Conservation (phyloP, 2,329 filamentous ascomycete species). For the Penicillium sp. region DNA sequence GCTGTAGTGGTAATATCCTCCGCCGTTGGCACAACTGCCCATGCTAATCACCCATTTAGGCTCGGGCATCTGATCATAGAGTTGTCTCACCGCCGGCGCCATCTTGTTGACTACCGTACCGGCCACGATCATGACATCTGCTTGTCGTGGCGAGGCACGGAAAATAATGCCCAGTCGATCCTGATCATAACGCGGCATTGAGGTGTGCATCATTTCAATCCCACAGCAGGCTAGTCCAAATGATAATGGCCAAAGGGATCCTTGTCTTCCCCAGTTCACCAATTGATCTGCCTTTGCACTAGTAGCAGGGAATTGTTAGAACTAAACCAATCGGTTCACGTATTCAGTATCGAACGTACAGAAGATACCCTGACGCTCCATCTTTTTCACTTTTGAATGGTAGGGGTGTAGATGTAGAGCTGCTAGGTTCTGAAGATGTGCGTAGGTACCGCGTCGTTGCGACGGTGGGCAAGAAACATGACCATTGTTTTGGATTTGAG, state of each 20-base stretch:
- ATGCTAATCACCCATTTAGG: slow-evolving; percentile 84
- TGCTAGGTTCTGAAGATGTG: not conserved
- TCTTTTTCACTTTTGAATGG: not conserved
- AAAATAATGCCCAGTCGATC: slow-evolving; percentile 88
- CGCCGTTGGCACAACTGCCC: slow-evolving; percentile 81
- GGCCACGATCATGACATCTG: slow-evolving; percentile 91
- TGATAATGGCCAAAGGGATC: slow-evolving; percentile 83
- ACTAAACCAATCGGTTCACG: not conserved
- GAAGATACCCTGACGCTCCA: slow-evolving; percentile 5
- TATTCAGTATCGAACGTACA: slow-evolving; percentile 1
- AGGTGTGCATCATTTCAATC: slow-evolving; percentile 90
- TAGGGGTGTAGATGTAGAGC: not conserved
- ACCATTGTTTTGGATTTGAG: not conserved
- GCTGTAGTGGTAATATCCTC: slow-evolving; percentile 84
- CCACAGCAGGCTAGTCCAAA: slow-evolving; percentile 88
- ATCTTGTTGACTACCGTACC: slow-evolving; percentile 96
- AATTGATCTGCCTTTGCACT: slow-evolving; percentile 77
- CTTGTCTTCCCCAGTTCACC: slow-evolving; percentile 79
- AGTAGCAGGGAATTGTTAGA: not conserved
- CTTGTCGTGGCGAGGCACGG: slow-evolving; percentile 80
- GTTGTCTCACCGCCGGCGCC: slow-evolving; percentile 83
- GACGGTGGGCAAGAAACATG: not conserved
- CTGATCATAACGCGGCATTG: slow-evolving; percentile 83
- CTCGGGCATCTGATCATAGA: slow-evolving; percentile 95
- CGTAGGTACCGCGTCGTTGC: not conserved